Base-by-base conservation (phyloP, 768 basidiomycete genomes). In the Rhizopogon roseolus region DNA sequence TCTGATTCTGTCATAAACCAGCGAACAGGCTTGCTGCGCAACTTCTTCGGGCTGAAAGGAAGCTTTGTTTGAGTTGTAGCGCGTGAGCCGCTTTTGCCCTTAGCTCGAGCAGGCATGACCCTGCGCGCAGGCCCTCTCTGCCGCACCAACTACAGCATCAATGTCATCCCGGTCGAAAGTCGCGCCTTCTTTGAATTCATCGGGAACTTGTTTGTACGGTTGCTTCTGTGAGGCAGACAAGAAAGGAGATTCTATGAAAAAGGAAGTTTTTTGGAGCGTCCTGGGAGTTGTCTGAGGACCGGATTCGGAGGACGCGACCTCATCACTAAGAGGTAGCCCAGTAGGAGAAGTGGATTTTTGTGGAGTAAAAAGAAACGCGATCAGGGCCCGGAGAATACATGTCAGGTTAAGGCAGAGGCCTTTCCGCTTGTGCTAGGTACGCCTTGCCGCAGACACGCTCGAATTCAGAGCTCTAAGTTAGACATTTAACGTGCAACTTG, bases 1-100 rank as follows among this genome's bases (percentile, higher is more conserved):
- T 71, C 79, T 11, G 79, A 79, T 22, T 76, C 67, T 11, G 58
- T 57, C 39, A 9, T 57, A 67, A 40, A 64, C 67, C 32, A 73
- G 65, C 8, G 56, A 10, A 48, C 17, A 7, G 37, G 62, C 45
- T 40, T 54, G 16, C 79, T 54, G 16, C 83, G 77, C 37, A 80
- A 78, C 67, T 84, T 89, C 63, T 67, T 78, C 0, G 88, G 86
- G 60, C 85, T 88, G 67, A 85, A 88, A 6, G 85, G 86, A 36
- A 87, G 76, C 37, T 64, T 62, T 48, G 62, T 66, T 61, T 71
- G 66, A 27, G 2, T 27, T 36, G 36, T 10, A 36, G 19, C 22
- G 34, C 57, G 40, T 32, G 48, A 54, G 50, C 10, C 25, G 13
- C 45, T 28, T 17, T 19, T 41, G 38, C 51, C 39, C 37, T 55